Evolutionary conservation across 2,329 filamentous ascomycete species (phyloP), one percentile per base, ranked within the genome.

Genomic region (Incumbomyces lentus): DNA sequence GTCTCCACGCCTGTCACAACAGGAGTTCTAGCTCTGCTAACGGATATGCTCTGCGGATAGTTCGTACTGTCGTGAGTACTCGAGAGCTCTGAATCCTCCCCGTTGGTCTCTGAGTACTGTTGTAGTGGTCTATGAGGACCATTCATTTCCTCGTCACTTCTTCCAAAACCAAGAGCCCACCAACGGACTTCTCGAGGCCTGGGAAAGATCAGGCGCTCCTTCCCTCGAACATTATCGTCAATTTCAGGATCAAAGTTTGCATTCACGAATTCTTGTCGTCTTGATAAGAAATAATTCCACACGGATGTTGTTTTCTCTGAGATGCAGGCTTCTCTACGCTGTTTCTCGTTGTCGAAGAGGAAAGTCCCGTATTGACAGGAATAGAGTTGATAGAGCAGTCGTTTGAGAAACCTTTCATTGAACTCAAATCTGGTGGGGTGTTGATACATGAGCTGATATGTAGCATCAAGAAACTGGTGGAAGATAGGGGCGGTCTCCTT

Each of bases 331-430:
- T 92, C 84, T 13, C 78, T 70, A 2, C 92, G 81, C 58, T 95
- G 85, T 59, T 88, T 92, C 63, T 98, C 92, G 47, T 80, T 93
- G 67, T 98, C 95, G 66, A 86, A 95, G 4, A 98, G 73, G 62
- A 98, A 98, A 0, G 90, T 95, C 38, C 92, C 92, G 53, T 95
- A 98, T 62, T 98, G 92, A 55, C 89, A 95, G 0, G 90, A 90
- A 61, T 96, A 90, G 1, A 94, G 75, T 62, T 98, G 92, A 61
- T 96, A 98, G 1, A 96, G 72, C 2, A 98, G 71, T 16, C 92
- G 80, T 19, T 87, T 78, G 6, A 98, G 69, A 64, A 98, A 96
- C 3, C 90, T 81, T 62, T 96, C 92, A 56, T 94, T 96, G 66
- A 88, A 98, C 63, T 98, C 90, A 60, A 98, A 98, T 0, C 89